Evolutionary conservation across 2,329 filamentous ascomycete genomes (phyloP), one percentile per base, ranked within the genome.

Genomic region (Aspergillus pseudotamarii): DNA sequence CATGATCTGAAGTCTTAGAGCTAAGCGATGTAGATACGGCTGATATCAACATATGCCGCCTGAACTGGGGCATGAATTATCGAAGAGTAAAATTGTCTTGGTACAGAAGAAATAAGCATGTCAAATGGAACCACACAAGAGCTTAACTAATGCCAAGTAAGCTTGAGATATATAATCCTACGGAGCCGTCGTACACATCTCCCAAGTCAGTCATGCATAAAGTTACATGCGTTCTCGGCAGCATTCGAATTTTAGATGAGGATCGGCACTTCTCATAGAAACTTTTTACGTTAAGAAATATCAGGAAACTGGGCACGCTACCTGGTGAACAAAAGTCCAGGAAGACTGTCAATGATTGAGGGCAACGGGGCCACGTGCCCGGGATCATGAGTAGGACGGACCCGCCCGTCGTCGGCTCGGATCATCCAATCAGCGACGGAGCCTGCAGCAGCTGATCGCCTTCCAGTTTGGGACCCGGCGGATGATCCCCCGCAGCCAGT

Each of bases 401-500:
- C 19, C 41, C 41, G 41, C 41, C 19, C n/a, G 41, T 19, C 2
- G 38, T 21, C 23, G 11, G 41, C 3, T n/a, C 11, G 23, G 11
- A 46, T 8, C 5, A 16, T 46, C 45, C 45, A 50, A 50, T 50
- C 14, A 16, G 3, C 46, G 1, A 11, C 46, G 21, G 6, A 23
- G 11, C 23, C 1, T 34, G 10, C 1, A 48, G 23, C 26, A 50
- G 23, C 21, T 26, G 46, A 50, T 50, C 23, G 26, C 46, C 46
- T 50, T 50, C 46, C 46, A 30, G 0, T 16, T 30, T 28, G 23
- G 26, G 46, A 26, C 12, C 46, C 12, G 8, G 46, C 16, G 23
- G 46, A 50, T 28, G 46, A 50, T 50, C 46, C 23, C 23, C 23
- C 23, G 21, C 43, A 59, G 50, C 66, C 66, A 68, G 56, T 68